Evolutionary conservation across 768 basidiomycete species (phyloP).

Genomic region (Mycena alexandri): DNA sequence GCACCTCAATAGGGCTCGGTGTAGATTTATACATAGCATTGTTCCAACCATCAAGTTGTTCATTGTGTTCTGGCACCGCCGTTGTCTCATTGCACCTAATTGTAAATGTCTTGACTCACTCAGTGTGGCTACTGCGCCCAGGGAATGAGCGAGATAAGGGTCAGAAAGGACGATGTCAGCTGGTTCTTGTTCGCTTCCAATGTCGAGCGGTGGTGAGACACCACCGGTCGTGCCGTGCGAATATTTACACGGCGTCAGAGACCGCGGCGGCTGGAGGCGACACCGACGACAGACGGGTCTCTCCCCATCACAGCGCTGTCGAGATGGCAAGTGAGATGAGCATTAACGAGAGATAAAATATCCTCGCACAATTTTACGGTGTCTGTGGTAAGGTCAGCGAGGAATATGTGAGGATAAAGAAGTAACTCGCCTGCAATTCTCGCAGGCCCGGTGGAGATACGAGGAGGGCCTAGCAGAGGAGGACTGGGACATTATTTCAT

Average conservation of each 20-base stretch:
- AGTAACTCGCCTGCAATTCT: conserved; percentile 1
- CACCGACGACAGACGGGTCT: conserved; percentile 25
- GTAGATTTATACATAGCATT: background rate
- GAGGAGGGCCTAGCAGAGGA: background rate
- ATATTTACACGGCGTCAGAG: conserved; percentile 12
- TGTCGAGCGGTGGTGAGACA: too few relatives aligned
- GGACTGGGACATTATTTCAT: too few relatives aligned
- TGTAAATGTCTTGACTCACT: too few relatives aligned
- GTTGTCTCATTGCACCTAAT: too few relatives aligned
- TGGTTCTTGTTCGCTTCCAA: too few relatives aligned
- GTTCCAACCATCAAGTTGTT: background rate
- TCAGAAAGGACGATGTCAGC: too few relatives aligned
- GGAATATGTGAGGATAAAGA: too few relatives aligned
- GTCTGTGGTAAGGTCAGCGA: background rate
- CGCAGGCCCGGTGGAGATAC: conserved; percentile 9
- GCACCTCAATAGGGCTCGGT: conserved; percentile 12
- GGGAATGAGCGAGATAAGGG: too few relatives aligned
- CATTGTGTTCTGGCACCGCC: background rate
- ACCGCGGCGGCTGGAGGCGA: conserved; percentile 21
- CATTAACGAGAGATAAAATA: background rate
- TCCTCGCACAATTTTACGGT: conserved; percentile 13
- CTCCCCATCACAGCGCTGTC: conserved; percentile 18
- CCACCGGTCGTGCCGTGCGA: conserved; percentile 5
- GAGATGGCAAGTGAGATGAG: background rate
- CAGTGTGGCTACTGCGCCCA: too few relatives aligned